A percentile compares a stretch with the other conserved stretches of the same genome.
These are phyloP conservation scores for Falciphora oryzae DNA, from an alignment of 2,329 filamentous ascomycete species.

Conservation along the genomic window DNA sequence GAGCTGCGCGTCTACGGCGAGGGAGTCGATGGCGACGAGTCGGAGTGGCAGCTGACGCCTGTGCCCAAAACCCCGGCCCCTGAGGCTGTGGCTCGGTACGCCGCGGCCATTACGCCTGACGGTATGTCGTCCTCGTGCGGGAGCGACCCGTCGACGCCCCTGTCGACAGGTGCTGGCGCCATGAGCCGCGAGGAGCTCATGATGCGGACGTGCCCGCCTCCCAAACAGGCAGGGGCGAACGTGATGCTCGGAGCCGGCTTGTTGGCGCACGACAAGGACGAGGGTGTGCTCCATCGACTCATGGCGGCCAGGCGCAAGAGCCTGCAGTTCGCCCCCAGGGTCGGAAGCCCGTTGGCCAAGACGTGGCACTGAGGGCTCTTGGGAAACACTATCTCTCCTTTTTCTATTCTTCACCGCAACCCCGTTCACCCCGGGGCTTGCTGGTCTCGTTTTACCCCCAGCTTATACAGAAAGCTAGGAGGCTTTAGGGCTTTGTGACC, in stretches of 20 bases:
- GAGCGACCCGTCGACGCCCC: slow-evolving; percentile 31
- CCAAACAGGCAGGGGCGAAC: slow-evolving; percentile 32
- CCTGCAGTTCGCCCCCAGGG: slow-evolving; percentile 68
- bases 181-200: slow-evolving; percentile 31
- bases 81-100: slow-evolving; percentile 47
- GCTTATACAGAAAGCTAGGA: too few species aligned
- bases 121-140: too few species aligned
- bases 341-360: slow-evolving; percentile 64
- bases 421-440: too few species aligned
- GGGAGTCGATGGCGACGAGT: slow-evolving; percentile 34
- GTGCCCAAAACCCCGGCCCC: slow-evolving; percentile 54
- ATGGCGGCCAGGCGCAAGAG: slow-evolving; percentile 72
- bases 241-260: slow-evolving; percentile 35
- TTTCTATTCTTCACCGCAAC: too few species aligned
- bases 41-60: slow-evolving; percentile 40
- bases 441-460: too few species aligned
- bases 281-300: slow-evolving; percentile 54
- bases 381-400: too few species aligned
- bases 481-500: too few species aligned
- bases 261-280: slow-evolving; percentile 46
- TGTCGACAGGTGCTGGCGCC: slow-evolving; percentile 17
- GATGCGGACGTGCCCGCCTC: slow-evolving; percentile 46
- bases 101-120: slow-evolving; percentile 40
- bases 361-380: slow-evolving; percentile 33
- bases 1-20: slow-evolving; percentile 23